Conservation (phyloP, 176 grass and related monocot species). For the Avena insularis region DNA sequence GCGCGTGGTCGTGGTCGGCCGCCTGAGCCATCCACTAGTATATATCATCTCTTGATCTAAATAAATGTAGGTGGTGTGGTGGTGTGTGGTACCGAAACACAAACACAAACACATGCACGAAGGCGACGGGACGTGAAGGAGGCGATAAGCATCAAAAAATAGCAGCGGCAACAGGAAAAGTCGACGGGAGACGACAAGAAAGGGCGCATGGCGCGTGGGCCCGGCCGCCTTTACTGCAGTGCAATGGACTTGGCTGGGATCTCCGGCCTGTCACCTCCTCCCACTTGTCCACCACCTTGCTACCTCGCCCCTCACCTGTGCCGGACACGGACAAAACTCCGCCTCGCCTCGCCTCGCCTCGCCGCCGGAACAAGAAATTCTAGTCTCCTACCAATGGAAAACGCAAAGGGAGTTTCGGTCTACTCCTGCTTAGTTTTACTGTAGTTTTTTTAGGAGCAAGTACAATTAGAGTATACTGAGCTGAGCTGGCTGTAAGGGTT, state of each 20-base stretch:
- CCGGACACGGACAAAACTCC: too few species aligned
- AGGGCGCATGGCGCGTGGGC: neutral
- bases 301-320: too few species aligned
- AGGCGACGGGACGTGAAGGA: neutral
- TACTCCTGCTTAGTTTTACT: too few species aligned
- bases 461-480: too few species aligned
- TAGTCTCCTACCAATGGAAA: too few species aligned
- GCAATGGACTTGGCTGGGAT: slow-evolving; percentile 27
- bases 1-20: neutral
- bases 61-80: neutral
- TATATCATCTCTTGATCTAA: neutral
- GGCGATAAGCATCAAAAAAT: slow-evolving; percentile 57
- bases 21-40: neutral
- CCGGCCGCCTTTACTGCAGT: slow-evolving; percentile 8
- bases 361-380: too few species aligned
- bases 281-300: slow-evolving; percentile 49
- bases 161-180: slow-evolving; percentile 40
- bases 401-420: too few species aligned
- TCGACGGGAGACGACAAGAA: slow-evolving; percentile 41
- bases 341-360: too few species aligned
- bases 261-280: slow-evolving; percentile 38
- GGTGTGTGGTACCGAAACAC: neutral
- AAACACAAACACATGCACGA: slow-evolving; percentile 1
- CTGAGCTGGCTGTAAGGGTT: too few species aligned
- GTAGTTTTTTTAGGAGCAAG: too few species aligned